Evolutionary conservation across 805 yeast genomes (phyloP).

Genomic region (Metschnikowia cubensis): DNA sequence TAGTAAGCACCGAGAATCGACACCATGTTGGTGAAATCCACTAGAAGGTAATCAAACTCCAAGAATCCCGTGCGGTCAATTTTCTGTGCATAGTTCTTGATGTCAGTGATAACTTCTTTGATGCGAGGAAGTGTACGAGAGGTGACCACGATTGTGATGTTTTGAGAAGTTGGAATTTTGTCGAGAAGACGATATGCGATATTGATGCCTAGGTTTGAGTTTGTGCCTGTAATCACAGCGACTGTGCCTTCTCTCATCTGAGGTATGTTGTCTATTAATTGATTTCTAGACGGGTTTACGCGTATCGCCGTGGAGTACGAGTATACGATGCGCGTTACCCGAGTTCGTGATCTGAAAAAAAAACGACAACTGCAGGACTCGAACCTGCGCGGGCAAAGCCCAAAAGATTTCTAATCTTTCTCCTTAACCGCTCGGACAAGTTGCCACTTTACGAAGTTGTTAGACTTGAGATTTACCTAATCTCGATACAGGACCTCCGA

Average conservation of each 20-base stretch:
- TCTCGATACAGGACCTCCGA: too few relatives aligned
- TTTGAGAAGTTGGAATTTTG: constrained; percentile 46
- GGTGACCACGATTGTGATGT: constrained; percentile 80
- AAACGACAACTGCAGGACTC: constrained; percentile 70
- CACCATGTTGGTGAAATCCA: constrained; percentile 90
- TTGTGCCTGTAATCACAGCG: constrained; percentile 41
- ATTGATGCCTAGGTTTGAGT: constrained; percentile 76
- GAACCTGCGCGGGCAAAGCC: constrained; percentile 80
- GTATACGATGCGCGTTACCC: background rate
- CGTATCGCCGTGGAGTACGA: background rate
- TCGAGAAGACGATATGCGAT: constrained; percentile 78
- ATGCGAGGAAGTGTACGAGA: constrained; percentile 86
- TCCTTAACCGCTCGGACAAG: constrained; percentile 78
- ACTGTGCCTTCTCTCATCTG: constrained; percentile 26
- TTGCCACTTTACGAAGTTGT: too few relatives aligned
- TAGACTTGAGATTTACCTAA: too few relatives aligned
- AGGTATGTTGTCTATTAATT: background rate
- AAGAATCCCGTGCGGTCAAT: constrained; percentile 49
- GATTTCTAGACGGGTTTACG: background rate
- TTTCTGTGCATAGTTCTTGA: constrained; percentile 35
- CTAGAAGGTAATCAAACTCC: constrained; percentile 81
- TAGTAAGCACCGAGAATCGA: constrained; percentile 71
- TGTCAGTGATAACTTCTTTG: constrained; percentile 57
- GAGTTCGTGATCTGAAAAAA: constrained; percentile 24
- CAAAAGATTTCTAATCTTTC: constrained; percentile 72